Percentiles rank a stretch among this genome's conserved stretches.
Conservation (phyloP, 2,329 filamentous ascomycete species). For the Neofusicoccum kwambonambiense region DNA sequence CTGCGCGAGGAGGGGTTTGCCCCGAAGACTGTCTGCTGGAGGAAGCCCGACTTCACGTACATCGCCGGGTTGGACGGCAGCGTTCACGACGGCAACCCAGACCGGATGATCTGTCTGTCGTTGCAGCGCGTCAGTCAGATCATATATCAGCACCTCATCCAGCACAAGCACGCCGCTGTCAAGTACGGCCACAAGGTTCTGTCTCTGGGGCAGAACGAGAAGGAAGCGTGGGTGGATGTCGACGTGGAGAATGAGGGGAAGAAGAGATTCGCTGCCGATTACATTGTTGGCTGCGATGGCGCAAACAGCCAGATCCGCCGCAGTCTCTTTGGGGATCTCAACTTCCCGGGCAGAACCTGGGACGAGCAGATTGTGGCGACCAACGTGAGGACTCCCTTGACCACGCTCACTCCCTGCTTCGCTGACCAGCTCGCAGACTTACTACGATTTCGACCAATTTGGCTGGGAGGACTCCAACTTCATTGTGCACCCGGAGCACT, state of each 20-base stretch:
- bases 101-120: conserved; percentile 19
- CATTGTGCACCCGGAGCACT: conserved; percentile 58
- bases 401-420: conserved; percentile 17
- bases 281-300: conserved; percentile 67
- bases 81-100: conserved; percentile 10
- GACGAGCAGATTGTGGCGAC: conserved; percentile 59
- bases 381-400: conserved; percentile 43
- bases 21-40: conserved; percentile 40
- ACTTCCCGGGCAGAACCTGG: conserved; percentile 58
- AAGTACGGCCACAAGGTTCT: conserved; percentile 20
- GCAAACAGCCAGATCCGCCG: conserved; percentile 60
- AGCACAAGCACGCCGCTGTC: neutral
- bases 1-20: conserved; percentile 40
- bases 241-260: neutral
- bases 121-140: conserved; percentile 15
- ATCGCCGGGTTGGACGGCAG: conserved; percentile 14
- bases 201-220: conserved; percentile 17
- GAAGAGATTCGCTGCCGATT: conserved; percentile 31
- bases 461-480: conserved; percentile 57
- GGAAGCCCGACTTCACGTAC: conserved; percentile 31
- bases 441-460: conserved; percentile 57
- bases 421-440: conserved; percentile 43
- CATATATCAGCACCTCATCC: conserved; percentile 7
- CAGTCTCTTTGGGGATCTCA: conserved; percentile 21
- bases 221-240: conserved; percentile 21